Percentiles rank a stretch among this genome's conserved stretches.
These are phyloP conservation scores for Pseudogymnoascus sp. DNA, from an alignment of 2,329 filamentous ascomycete species.

Conservation along the genomic window DNA sequence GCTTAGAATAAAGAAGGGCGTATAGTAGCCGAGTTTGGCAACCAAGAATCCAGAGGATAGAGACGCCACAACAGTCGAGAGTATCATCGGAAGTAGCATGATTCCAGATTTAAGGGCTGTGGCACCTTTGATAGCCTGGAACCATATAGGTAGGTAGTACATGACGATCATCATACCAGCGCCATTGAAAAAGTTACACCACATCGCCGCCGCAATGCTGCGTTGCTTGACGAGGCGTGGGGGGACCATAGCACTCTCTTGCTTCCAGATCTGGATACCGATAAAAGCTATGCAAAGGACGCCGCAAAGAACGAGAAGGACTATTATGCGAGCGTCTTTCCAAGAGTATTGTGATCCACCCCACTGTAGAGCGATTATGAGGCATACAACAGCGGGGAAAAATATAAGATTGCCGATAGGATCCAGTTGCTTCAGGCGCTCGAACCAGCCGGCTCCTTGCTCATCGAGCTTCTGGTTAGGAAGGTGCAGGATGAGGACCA, in stretches of 20 bases:
- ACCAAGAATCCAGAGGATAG: constrained; percentile 28
- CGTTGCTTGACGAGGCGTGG: constrained; percentile 31
- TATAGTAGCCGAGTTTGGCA: constrained; percentile 27
- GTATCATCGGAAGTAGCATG: constrained; percentile 29
- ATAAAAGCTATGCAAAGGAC: constrained; percentile 21
- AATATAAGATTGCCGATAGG: constrained; percentile 28
- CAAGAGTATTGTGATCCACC: constrained; percentile 39
- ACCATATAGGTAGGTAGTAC: constrained; percentile 39
- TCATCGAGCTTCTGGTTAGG: constrained; percentile 31
- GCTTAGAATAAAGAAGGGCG: constrained; percentile 22
- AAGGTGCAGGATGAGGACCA: constrained; percentile 35
- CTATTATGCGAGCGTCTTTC: constrained; percentile 30
- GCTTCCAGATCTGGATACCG: constrained; percentile 9
- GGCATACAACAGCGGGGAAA: constrained; percentile 26
- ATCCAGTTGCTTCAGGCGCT: constrained; percentile 31
- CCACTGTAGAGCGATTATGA: constrained; percentile 28
- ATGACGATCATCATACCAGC: constrained; percentile 26
- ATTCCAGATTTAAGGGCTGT: constrained; percentile 33
- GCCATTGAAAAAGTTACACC: constrained; percentile 29
- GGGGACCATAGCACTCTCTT: constrained; percentile 29
- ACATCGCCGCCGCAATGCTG: constrained; percentile 26
- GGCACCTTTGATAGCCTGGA: constrained; percentile 37
- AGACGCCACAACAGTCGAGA: constrained; percentile 26
- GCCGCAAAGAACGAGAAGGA: constrained; percentile 25
- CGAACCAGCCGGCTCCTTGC: constrained; percentile 30